Percentiles rank a stretch among this genome's conserved stretches.
These are phyloP conservation scores for Talaromyces proteolyticus DNA, from an alignment of 495 filamentous ascomycete species.

Conservation along the genomic window DNA sequence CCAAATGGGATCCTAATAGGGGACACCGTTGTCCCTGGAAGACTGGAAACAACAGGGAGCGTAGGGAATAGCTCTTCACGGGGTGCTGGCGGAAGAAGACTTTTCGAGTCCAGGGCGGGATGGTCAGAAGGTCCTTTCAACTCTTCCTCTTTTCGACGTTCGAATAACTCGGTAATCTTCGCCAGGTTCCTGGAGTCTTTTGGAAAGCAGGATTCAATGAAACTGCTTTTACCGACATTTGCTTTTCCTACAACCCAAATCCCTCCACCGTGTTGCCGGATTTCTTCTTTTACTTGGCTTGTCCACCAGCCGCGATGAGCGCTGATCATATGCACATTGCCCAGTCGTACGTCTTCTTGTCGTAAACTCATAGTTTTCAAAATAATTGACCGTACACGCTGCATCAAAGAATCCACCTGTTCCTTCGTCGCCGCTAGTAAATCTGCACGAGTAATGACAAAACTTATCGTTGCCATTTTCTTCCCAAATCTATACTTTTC, in stretches of 20 bases:
- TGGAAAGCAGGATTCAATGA: conserved; percentile 80
- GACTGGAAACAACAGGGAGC: conserved; percentile 76
- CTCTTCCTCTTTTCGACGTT: conserved; percentile 19
- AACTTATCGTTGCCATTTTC: conserved; percentile 62
- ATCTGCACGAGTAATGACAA: conserved; percentile 86
- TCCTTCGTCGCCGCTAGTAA: conserved; percentile 73
- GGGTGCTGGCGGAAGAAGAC: conserved; percentile 68
- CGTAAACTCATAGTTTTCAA: conserved; percentile 60
- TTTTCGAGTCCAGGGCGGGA: conserved; percentile 16
- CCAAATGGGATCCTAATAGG: conserved; percentile 89
- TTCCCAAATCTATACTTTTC: conserved; percentile 56
- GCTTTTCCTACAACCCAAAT: conserved; percentile 98
- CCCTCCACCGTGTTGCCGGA: conserved; percentile 72
- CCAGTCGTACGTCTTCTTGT: conserved; percentile 61
- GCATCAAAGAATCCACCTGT: conserved; percentile 76
- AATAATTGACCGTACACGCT: conserved; percentile 68
- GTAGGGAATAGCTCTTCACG: conserved; percentile 66
- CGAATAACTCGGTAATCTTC: conserved; percentile 28
- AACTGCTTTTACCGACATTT: conserved; percentile 93
- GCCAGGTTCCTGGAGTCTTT: conserved; percentile 59
- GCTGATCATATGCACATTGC: conserved; percentile 80
- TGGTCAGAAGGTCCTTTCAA: not conserved
- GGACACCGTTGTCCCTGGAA: conserved; percentile 91
- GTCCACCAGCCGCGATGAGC: conserved; percentile 86
- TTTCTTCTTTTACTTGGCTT: conserved; percentile 73